phyloP scores from a whole-genome alignment of 2,329 filamentous ascomycete genomes.

The Scolecobasidium constrictum region DNA sequence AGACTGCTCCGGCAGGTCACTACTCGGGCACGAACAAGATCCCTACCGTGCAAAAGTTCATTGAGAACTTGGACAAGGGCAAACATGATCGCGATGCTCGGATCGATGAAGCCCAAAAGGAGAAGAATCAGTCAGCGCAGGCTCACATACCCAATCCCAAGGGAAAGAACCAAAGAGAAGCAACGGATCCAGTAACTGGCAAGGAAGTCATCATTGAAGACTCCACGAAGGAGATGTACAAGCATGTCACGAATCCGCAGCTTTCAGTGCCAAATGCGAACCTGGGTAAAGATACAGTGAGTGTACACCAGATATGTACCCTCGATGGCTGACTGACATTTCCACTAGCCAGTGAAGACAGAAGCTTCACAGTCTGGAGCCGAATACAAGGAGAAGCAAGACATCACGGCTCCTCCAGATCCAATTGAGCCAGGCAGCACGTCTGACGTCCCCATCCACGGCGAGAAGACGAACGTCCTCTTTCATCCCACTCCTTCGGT shows the following conservation, averaged over 20 bases:
- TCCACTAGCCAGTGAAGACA: conserved; percentile 58
- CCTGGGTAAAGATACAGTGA: conserved; percentile 57
- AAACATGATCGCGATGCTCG: conserved; percentile 65
- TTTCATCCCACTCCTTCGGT: conserved; percentile 91
- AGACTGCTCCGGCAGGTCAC: conserved; percentile 47
- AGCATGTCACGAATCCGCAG: conserved; percentile 63
- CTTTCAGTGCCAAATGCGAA: conserved; percentile 86
- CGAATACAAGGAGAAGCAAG: conserved; percentile 77
- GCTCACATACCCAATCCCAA: conserved; percentile 32
- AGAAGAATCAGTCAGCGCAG: conserved; percentile 24
- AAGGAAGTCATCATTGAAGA: conserved; percentile 79
- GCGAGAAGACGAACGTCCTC: conserved; percentile 90
- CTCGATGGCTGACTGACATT: not conserved
- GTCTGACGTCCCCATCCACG: conserved; percentile 88
- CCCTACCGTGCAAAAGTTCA: conserved; percentile 77
- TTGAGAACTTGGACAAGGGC: conserved; percentile 65
- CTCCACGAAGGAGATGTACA: conserved; percentile 58
- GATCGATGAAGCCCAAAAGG: conserved; percentile 48
- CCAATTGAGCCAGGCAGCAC: conserved; percentile 73
- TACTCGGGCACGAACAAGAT: conserved; percentile 79
- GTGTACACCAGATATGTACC: conserved; percentile 15
- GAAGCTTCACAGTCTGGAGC: conserved; percentile 59
- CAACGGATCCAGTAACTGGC: conserved; percentile 83
- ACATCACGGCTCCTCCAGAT: conserved; percentile 82
- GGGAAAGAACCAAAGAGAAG: conserved; percentile 42